Percentiles rank a stretch among this genome's conserved stretches.
Conservation (phyloP, 2,329 filamentous ascomycete species). For the Colletotrichum filicis region DNA sequence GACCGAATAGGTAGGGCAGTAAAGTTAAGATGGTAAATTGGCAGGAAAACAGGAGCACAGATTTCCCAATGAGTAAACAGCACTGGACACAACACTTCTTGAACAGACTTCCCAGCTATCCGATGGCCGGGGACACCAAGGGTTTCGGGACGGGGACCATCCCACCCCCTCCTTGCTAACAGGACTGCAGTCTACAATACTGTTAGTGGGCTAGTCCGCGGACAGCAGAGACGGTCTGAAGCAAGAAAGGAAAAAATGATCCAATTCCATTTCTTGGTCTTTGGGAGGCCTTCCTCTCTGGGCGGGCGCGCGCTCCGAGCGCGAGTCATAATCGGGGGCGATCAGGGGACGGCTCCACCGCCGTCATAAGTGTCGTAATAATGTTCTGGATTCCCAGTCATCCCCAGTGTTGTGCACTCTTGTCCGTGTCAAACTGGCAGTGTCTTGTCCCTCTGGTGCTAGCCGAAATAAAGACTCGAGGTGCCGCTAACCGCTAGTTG, state of each 20-base stretch:
- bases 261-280: neutral
- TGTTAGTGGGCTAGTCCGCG: neutral
- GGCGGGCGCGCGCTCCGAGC: neutral
- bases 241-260: neutral
- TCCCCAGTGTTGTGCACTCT: neutral
- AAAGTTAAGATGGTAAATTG: neutral
- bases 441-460: neutral
- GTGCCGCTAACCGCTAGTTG: slow-evolving; percentile 25
- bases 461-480: slow-evolving; percentile 9
- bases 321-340: slow-evolving; percentile 27
- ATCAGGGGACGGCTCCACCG: slow-evolving; percentile 27
- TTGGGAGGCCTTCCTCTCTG: slow-evolving; percentile 15
- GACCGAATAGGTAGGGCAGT: neutral
- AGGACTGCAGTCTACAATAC: neutral
- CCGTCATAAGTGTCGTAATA: slow-evolving; percentile 31
- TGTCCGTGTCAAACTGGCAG: neutral
- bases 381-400: slow-evolving; percentile 18
- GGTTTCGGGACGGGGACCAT: neutral
- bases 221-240: neutral
- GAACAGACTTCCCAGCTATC: neutral
- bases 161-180: neutral
- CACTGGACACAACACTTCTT: neutral
- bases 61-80: neutral
- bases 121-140: neutral
- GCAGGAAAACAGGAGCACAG: neutral